phyloP scores from a whole-genome alignment of 768 basidiomycete species.

The Ramaria sp. region DNA sequence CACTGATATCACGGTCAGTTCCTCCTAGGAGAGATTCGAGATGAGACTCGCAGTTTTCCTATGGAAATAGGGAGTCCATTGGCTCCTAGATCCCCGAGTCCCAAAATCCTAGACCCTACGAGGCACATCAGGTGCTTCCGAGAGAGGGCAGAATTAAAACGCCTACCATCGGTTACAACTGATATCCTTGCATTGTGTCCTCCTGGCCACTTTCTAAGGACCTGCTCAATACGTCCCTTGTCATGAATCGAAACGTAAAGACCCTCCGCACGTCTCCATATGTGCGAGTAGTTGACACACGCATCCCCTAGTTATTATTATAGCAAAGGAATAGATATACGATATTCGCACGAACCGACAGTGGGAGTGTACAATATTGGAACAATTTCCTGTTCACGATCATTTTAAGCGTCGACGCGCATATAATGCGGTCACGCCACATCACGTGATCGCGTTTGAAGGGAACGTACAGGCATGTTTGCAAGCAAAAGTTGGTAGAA shows the following conservation, averaged over 20 bases:
- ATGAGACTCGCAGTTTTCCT: constrained; percentile 1
- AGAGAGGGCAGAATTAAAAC: background rate
- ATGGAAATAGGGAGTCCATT: constrained; percentile 8
- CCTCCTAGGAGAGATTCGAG: constrained; percentile 12
- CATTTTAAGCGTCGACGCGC: background rate
- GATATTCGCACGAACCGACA: constrained; percentile 1
- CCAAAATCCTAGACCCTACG: constrained; percentile 24
- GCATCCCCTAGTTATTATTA: constrained; percentile 21
- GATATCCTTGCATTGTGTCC: constrained; percentile 22
- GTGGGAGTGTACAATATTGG: constrained; percentile 8
- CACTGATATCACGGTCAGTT: constrained; percentile 26
- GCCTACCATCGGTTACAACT: constrained; percentile 33
- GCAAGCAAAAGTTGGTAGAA: constrained; percentile 13
- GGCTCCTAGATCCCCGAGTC: constrained; percentile 23
- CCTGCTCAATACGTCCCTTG: constrained; percentile 21
- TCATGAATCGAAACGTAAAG: constrained; percentile 24
- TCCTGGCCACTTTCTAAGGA: constrained; percentile 19
- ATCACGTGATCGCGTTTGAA: constrained; percentile 21
- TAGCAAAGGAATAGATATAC: background rate
- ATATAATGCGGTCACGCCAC: background rate
- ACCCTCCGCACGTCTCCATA: constrained; percentile 15
- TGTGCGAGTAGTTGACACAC: constrained; percentile 25
- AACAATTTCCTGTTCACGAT: constrained; percentile 4
- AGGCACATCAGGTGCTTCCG: background rate
- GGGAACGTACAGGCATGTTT: constrained; percentile 18